Conservation (phyloP, 805 yeast genomes). For the Kazachstania taianensis region DNA sequence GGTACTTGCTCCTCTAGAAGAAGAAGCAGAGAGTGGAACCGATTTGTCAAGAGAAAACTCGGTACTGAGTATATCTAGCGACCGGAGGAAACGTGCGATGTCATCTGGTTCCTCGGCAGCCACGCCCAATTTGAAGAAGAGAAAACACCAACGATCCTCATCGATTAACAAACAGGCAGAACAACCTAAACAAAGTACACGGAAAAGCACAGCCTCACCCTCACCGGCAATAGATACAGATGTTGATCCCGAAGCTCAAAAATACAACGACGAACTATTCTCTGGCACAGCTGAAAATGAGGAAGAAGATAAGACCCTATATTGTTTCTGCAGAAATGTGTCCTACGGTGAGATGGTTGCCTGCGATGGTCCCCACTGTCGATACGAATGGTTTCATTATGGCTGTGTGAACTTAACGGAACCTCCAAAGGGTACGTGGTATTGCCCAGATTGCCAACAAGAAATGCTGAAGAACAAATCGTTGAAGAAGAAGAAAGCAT, state of each 20-base stretch:
- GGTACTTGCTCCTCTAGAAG: slow-evolving; percentile 49
- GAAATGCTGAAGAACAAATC: slow-evolving; percentile 26
- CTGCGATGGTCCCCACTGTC: slow-evolving; percentile 84
- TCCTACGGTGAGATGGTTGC: slow-evolving; percentile 96
- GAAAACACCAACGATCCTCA: slow-evolving; percentile 13
- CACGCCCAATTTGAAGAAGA: slow-evolving; percentile 13
- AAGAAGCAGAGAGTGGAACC: slow-evolving; percentile 26
- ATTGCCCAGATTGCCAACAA: slow-evolving; percentile 70
- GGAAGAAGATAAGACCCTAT: slow-evolving; percentile 58
- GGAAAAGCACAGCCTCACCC: slow-evolving; percentile 1
- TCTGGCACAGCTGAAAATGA: slow-evolving; percentile 28
- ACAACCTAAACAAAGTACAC: not conserved
- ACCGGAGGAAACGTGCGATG: slow-evolving; percentile 15
- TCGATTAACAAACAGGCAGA: slow-evolving; percentile 4
- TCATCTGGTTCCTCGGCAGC: slow-evolving; percentile 9
- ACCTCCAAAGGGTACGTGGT: slow-evolving; percentile 93
- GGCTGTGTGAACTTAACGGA: slow-evolving; percentile 82
- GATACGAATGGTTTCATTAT: slow-evolving; percentile 93
- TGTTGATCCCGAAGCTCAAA: slow-evolving; percentile 1
- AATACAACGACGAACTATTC: slow-evolving; percentile 25
- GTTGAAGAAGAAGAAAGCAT: slow-evolving; percentile 16
- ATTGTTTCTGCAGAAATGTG: slow-evolving; percentile 89
- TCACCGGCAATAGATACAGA: not conserved
- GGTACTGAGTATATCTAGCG: slow-evolving; percentile 13
- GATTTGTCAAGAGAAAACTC: slow-evolving; percentile 26